phyloP scores from a whole-genome alignment of 257 asterid genomes.

The Dorcoceras hygrometricum region DNA sequence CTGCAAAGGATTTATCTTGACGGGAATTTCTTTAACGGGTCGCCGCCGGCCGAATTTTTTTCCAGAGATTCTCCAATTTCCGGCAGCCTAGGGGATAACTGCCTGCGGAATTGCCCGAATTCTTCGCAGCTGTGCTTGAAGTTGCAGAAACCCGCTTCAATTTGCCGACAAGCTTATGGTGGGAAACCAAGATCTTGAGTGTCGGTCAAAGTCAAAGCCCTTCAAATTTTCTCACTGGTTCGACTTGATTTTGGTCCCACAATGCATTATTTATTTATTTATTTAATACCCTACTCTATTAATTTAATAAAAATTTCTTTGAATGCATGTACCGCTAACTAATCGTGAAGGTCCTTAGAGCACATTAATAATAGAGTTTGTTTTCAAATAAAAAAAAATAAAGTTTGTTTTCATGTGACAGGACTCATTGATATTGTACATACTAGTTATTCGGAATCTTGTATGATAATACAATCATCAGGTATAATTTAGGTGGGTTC shows the following conservation, averaged over 20 bases:
- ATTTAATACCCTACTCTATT: too few relatives aligned
- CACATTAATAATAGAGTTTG: too few relatives aligned
- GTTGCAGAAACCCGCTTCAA: constrained; percentile 45
- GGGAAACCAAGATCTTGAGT: constrained; percentile 37
- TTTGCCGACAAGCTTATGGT: constrained; percentile 44
- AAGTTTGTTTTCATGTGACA: too few relatives aligned
- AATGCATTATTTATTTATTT: too few relatives aligned
- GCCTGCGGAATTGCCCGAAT: constrained; percentile 41
- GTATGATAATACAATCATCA: too few relatives aligned
- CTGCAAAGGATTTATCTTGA: constrained; percentile 42
- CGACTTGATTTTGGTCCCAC: too few relatives aligned
- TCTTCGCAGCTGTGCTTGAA: constrained; percentile 50
- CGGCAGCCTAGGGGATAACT: constrained; percentile 51
- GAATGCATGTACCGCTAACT: too few relatives aligned
- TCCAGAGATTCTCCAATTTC: constrained; percentile 21
- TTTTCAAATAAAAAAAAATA: too few relatives aligned
- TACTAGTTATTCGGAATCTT: too few relatives aligned
- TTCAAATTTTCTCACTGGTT: not conserved
- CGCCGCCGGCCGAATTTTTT: constrained; percentile 41
- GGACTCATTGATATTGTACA: too few relatives aligned
- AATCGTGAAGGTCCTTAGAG: too few relatives aligned
- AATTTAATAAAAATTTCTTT: not conserved
- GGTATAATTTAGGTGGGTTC: too few relatives aligned
- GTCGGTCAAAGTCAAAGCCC: constrained; percentile 2
- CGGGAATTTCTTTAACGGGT: constrained; percentile 47